phyloP scores from a whole-genome alignment of 495 filamentous ascomycete genomes.

The Amorphotheca resinae region DNA sequence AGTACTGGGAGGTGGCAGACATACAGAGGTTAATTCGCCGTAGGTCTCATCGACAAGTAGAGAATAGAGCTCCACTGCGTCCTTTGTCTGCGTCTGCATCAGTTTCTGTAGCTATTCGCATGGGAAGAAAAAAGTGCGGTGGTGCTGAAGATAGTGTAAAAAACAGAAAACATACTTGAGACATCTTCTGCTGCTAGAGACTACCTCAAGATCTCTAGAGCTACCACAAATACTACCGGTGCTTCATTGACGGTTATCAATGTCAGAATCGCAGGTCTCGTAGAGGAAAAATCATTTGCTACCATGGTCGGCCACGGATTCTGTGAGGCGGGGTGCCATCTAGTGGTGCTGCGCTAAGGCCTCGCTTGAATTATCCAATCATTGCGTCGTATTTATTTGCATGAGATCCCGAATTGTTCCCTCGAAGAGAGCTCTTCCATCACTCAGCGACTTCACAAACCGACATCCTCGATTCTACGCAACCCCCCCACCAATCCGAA shows the following conservation, averaged over 20 bases:
- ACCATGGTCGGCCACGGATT: slow-evolving; percentile 13
- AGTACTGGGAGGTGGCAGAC: slow-evolving; percentile 25
- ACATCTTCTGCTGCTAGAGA: slow-evolving; percentile 54
- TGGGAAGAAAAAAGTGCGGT: slow-evolving; percentile 1
- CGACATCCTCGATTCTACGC: slow-evolving; percentile 6
- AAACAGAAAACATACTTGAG: slow-evolving; percentile 32
- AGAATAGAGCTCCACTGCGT: slow-evolving; percentile 69
- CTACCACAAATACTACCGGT: slow-evolving; percentile 52
- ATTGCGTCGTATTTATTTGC: background rate
- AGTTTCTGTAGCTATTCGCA: slow-evolving; percentile 3
- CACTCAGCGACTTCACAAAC: slow-evolving; percentile 3
- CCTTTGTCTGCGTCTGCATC: slow-evolving; percentile 32
- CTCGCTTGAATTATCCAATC: background rate
- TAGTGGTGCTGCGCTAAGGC: background rate
- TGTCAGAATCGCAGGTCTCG: slow-evolving; percentile 2
- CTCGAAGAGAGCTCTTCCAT: slow-evolving; percentile 1
- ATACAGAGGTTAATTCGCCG: slow-evolving; percentile 81
- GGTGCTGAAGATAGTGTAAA: slow-evolving; percentile 1
- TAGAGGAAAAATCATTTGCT: slow-evolving; percentile 3
- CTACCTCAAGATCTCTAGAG: slow-evolving; percentile 62
- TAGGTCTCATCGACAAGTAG: slow-evolving; percentile 81
- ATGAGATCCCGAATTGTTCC: background rate
- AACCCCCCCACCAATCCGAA: slow-evolving; percentile 26
- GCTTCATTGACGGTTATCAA: slow-evolving; percentile 29
- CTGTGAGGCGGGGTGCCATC: background rate